Percentiles rank a stretch among this genome's conserved stretches.
Conservation (phyloP, 345 rosid species). For the Capsella bursapastoris region DNA sequence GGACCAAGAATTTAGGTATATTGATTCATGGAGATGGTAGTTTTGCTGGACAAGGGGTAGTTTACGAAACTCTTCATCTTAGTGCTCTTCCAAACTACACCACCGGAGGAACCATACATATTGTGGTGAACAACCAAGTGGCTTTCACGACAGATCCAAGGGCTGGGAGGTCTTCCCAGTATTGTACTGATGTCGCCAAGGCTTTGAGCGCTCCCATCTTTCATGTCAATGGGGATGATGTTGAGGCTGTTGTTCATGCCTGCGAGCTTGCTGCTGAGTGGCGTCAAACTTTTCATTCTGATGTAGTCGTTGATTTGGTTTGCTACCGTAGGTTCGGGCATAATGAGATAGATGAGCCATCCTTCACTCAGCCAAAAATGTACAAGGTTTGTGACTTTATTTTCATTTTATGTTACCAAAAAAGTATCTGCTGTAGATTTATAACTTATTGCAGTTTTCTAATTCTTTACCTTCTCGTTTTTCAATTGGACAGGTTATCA, state of each 20-base stretch:
- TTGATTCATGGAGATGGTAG: slow-evolving; percentile 93
- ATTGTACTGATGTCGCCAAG: slow-evolving; percentile 89
- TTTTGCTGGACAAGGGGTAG: slow-evolving; percentile 93
- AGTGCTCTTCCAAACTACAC: slow-evolving; percentile 87
- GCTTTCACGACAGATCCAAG: slow-evolving; percentile 87
- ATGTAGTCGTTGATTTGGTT: slow-evolving; percentile 79
- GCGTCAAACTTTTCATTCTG: slow-evolving; percentile 87
- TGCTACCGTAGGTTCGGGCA: slow-evolving; percentile 85
- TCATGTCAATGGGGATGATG: slow-evolving; percentile 81
- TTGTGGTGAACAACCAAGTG: slow-evolving; percentile 90
- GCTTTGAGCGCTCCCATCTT: slow-evolving; percentile 86
- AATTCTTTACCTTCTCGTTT: not conserved
- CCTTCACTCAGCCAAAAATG: slow-evolving; percentile 87
- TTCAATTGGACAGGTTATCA: slow-evolving; percentile 58
- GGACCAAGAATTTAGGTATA: slow-evolving; percentile 77
- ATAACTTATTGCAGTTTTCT: slow-evolving; percentile 7
- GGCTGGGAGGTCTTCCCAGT: slow-evolving; percentile 84
- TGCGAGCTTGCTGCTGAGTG: slow-evolving; percentile 91
- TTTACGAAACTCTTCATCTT: slow-evolving; percentile 84
- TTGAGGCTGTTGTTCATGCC: slow-evolving; percentile 81
- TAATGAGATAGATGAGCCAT: slow-evolving; percentile 88
- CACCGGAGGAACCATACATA: slow-evolving; percentile 85
- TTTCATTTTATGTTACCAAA: not conserved
- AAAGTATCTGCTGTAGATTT: not conserved
- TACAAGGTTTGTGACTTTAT: slow-evolving; percentile 58